Evolutionary conservation across 2,329 filamentous ascomycete species (phyloP), one percentile per base, ranked within the genome.

Genomic region (Aspergillus pseudoterreus): DNA sequence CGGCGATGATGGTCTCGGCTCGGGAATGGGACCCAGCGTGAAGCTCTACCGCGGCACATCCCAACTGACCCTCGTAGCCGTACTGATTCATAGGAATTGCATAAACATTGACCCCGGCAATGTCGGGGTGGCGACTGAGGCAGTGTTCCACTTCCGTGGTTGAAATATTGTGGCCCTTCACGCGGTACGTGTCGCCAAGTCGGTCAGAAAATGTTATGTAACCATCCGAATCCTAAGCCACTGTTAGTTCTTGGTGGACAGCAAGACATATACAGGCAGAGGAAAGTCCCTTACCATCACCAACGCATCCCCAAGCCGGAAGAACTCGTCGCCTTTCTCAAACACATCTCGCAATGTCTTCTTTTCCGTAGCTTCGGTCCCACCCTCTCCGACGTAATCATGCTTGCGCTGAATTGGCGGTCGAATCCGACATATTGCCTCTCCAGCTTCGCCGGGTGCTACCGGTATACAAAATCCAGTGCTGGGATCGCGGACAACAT

Each of bases 51-150:
- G 44, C 44, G 6, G 44, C 44, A 36, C 44, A 46, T 21, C 44
- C 44, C 14, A 46, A 30, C 8, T 46, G 44, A 4, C 44, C 44
- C 21, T 46, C 44, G 44, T 58, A 58, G 4, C 56, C 56, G 43
- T 57, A 58, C 14, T 42, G 35, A 43, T 58, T 58, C 56, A 59
- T 57, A 5, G 55, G 52, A 27, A 57, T 57, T 6, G 55, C 57
- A 44, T 59, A 59, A 9, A 59, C 57, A 46, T 59, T 59, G 14
- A 57, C 57, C 4, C 52, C 53, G 15, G 55, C 53, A 43, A 59
- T 56, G 5, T 43, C 49, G 4, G 57, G 57, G 43, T 57, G 55
- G 15, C 53, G 45, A 42, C 50, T 52, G 42, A 59, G 47, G 43
- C 55, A 57, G 33, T 50, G 45, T 43, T 57, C 57, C 10, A 50